These are phyloP conservation scores for Mycena polygramma DNA, from an alignment of 768 basidiomycete species.

Conservation along the genomic window DNA sequence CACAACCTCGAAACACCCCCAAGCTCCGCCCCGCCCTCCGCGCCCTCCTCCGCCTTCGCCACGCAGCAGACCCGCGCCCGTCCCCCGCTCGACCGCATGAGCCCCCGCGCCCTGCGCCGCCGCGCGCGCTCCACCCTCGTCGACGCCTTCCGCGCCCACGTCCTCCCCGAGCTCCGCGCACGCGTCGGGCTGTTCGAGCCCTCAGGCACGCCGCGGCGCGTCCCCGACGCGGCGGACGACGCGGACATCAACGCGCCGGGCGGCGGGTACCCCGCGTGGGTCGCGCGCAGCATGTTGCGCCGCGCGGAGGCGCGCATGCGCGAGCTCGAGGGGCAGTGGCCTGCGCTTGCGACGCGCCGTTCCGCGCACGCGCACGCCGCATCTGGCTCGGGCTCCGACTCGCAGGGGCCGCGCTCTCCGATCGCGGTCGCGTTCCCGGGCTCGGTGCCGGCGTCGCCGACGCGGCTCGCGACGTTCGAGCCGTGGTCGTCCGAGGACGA, in stretches of 20 bases:
- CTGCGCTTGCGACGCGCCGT: conserved; percentile 7
- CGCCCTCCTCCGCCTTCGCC: conserved; percentile 43
- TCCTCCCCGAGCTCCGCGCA: conserved; percentile 64
- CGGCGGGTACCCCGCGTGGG: conserved; percentile 67
- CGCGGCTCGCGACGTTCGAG: conserved; percentile 33
- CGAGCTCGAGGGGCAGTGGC: conserved; percentile 45
- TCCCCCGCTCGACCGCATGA: conserved; percentile 15
- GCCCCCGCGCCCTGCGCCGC: conserved; percentile 62
- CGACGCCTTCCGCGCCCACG: conserved; percentile 74
- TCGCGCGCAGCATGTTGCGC: conserved; percentile 66
- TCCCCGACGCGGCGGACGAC: conserved; percentile 18
- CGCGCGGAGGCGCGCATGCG: conserved; percentile 58
- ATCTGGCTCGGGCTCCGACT: background rate
- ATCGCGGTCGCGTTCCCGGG: conserved; percentile 23
- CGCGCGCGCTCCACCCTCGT: conserved; percentile 77
- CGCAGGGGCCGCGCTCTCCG: conserved; percentile 19
- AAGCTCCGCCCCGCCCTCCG: conserved; percentile 42
- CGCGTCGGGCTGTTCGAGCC: conserved; percentile 42
- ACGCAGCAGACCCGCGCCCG: conserved; percentile 18
- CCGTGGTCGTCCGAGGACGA: conserved; percentile 37
- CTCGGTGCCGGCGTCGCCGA: conserved; percentile 19
- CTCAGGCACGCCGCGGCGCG: background rate
- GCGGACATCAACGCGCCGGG: conserved; percentile 5
- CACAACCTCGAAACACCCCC: conserved; percentile 40
- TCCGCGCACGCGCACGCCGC: background rate